These are phyloP conservation scores for Gonapodya prolifera DNA, from an alignment of 192 early-diverging fungal genomes.

Conservation along the genomic window DNA sequence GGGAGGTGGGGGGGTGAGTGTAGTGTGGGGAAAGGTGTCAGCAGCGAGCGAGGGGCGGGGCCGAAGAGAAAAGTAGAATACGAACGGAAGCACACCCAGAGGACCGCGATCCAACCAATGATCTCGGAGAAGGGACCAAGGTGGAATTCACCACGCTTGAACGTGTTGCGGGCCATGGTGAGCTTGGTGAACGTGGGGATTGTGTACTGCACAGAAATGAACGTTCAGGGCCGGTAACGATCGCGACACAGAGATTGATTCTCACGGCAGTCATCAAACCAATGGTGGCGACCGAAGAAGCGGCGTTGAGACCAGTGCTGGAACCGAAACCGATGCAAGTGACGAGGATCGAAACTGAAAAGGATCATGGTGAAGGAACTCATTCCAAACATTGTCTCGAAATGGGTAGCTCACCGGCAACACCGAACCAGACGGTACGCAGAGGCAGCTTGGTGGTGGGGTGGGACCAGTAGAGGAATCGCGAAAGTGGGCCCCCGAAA, in stretches of 20 bases:
- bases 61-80: no score
- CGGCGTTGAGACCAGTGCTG: conserved; percentile 18
- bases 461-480: conserved; percentile 20
- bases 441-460: conserved; percentile 23
- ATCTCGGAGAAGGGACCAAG: conserved; percentile 19
- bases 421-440: conserved; percentile 27
- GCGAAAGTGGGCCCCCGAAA: conserved; percentile 21
- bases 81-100: conserved; percentile 26
- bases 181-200: conserved; percentile 29
- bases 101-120: conserved; percentile 21
- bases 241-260: not conserved
- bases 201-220: conserved; percentile 21
- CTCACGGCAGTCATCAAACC: conserved; percentile 15
- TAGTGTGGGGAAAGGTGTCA: no score
- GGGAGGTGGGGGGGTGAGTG: no score
- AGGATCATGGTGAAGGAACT: not conserved
- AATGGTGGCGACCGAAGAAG: conserved; percentile 20
- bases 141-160: conserved; percentile 27
- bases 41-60: no score
- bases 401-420: conserved; percentile 15
- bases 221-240: no score
- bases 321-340: conserved; percentile 12
- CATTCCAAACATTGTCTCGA: conserved; percentile 9
- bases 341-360: conserved; percentile 1
- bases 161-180: conserved; percentile 20